Evolutionary conservation across 1,284 basidiomycete species (phyloP).

Genomic region (Sutorius eximius): DNA sequence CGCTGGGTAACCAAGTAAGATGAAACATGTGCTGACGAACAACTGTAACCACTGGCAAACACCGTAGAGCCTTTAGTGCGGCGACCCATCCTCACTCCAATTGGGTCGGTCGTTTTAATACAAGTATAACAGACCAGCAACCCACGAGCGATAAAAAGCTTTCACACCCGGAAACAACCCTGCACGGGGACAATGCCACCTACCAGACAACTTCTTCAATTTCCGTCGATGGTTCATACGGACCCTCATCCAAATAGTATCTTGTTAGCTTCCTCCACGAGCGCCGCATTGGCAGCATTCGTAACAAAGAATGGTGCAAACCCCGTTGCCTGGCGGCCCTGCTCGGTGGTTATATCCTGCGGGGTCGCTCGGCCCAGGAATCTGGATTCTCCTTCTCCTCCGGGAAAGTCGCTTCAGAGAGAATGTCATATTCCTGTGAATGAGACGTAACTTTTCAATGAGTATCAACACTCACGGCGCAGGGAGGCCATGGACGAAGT

Average conservation of each 20-base stretch:
- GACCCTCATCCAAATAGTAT: constrained; percentile 25
- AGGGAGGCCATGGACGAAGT: constrained; percentile 57
- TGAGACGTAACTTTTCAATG: not conserved
- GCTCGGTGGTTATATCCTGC: constrained; percentile 42
- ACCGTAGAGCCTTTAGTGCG: not conserved
- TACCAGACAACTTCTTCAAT: not conserved
- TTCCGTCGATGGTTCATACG: not conserved
- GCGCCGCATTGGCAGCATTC: not conserved
- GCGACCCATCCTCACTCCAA: not conserved
- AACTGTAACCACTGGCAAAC: not conserved
- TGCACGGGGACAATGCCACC: not conserved
- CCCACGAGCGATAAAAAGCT: not conserved
- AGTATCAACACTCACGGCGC: constrained; percentile 46
- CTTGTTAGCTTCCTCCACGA: constrained; percentile 26
- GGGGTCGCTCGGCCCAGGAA: constrained; percentile 51
- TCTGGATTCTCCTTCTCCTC: constrained; percentile 65
- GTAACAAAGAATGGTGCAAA: constrained; percentile 34
- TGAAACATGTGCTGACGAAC: not conserved
- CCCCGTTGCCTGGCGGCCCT: constrained; percentile 38
- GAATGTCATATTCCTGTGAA: not conserved
- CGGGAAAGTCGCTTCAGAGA: constrained; percentile 63
- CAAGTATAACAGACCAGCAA: not conserved
- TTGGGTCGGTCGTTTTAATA: not conserved
- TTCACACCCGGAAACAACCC: not conserved
- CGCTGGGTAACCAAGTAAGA: not conserved